phyloP scores from a whole-genome alignment of 2,329 filamentous ascomycete species.

The Verticillium alfalfae region DNA sequence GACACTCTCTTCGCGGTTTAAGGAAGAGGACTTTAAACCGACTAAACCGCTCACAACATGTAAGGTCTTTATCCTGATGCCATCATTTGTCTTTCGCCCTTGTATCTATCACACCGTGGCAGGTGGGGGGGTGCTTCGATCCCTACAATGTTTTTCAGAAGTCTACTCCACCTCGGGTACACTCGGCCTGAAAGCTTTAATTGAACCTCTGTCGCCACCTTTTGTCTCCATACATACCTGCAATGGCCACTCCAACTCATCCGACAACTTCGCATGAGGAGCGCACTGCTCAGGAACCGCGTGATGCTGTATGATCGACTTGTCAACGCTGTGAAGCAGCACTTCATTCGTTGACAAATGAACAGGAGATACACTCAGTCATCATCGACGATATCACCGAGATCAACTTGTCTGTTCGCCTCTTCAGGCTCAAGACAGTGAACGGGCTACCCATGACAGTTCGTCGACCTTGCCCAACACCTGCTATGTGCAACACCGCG shows the following conservation, averaged over 20 bases:
- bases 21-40: no score
- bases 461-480: neutral
- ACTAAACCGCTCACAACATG: no score
- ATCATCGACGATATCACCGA: conserved; percentile 54
- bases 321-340: neutral
- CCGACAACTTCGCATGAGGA: conserved; percentile 50
- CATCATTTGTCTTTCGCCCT: no score
- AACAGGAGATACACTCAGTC: conserved; percentile 53
- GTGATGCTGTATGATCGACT: conserved; percentile 44
- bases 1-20: no score
- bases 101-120: no score
- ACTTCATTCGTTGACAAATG: neutral
- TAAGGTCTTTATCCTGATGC: no score
- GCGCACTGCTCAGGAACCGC: conserved; percentile 68
- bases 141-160: no score
- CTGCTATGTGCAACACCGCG: neutral
- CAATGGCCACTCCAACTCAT: neutral
- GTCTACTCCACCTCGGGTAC: no score
- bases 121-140: no score
- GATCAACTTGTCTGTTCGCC: conserved; percentile 61
- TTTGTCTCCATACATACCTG: neutral
- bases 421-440: conserved; percentile 52
- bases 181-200: no score
- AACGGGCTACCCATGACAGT: neutral
- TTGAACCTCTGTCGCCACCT: no score